These are phyloP conservation scores for Neofusicoccum sp. DNA, from an alignment of 2,329 filamentous ascomycete genomes.

Conservation along the genomic window DNA sequence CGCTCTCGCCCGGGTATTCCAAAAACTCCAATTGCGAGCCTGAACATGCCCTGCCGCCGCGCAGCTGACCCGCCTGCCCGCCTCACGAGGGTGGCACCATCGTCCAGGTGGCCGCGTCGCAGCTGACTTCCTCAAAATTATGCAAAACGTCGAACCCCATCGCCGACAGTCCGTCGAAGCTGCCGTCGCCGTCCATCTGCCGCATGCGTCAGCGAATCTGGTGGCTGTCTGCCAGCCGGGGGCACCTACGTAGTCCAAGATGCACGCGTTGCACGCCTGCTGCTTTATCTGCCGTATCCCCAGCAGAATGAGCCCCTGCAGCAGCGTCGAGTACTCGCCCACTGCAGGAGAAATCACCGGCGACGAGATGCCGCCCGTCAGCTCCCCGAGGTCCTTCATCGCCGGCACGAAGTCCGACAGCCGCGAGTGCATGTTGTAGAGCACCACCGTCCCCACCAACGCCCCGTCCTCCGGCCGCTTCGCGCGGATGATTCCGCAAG, in stretches of 20 bases:
- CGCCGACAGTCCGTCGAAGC: slow-evolving; percentile 70
- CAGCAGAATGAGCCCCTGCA: slow-evolving; percentile 80
- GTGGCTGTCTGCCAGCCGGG: slow-evolving; percentile 27
- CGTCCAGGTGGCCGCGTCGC: slow-evolving; percentile 65
- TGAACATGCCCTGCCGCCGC: background rate
- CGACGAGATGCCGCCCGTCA: slow-evolving; percentile 76
- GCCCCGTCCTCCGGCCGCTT: slow-evolving; percentile 68
- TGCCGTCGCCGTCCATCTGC: slow-evolving; percentile 71
- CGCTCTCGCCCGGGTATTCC: slow-evolving; percentile 26
- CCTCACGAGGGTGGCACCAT: slow-evolving; percentile 51
- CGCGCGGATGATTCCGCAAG: slow-evolving; percentile 81
- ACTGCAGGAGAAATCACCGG: slow-evolving; percentile 72
- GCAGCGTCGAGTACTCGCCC: slow-evolving; percentile 68
- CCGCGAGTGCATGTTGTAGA: slow-evolving; percentile 71
- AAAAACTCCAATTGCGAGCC: slow-evolving; percentile 20
- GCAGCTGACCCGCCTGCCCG: background rate
- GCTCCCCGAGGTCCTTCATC: slow-evolving; percentile 60
- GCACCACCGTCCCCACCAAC: slow-evolving; percentile 77
- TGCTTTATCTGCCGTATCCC: slow-evolving; percentile 81
- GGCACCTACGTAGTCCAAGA: slow-evolving; percentile 76
- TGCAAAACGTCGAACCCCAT: slow-evolving; percentile 83
- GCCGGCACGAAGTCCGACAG: slow-evolving; percentile 71
- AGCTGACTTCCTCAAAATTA: slow-evolving; percentile 79
- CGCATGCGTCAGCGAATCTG: slow-evolving; percentile 22
- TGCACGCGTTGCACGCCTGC: slow-evolving; percentile 70